Conservation (phyloP, 2,329 filamentous ascomycete species). For the Aspergillus latus region DNA sequence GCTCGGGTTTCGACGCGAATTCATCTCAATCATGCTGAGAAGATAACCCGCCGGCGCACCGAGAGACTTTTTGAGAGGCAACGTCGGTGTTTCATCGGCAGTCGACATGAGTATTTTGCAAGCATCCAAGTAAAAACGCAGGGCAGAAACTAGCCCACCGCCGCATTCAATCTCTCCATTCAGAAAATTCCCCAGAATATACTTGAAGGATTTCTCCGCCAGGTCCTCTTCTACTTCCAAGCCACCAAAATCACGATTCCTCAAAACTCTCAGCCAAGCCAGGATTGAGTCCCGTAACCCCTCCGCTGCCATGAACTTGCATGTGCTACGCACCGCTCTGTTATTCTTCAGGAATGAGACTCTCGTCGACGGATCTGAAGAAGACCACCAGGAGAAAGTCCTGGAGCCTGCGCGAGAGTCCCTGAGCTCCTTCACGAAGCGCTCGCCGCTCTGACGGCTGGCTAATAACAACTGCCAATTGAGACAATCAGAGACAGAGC, state of each 20-base stretch:
- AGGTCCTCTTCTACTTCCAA: constrained; percentile 25
- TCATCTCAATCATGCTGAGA: constrained; percentile 26
- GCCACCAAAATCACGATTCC: constrained; percentile 29
- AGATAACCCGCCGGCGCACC: constrained; percentile 28
- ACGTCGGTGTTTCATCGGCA: constrained; percentile 7
- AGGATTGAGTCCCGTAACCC: constrained; percentile 34
- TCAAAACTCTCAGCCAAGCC: constrained; percentile 37
- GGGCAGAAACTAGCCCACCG: constrained; percentile 31
- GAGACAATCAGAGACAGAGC: constrained; percentile 31
- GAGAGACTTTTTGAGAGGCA: constrained; percentile 22
- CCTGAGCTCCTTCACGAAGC: constrained; percentile 32
- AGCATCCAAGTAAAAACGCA: constrained; percentile 32
- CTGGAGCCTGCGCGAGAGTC: constrained; percentile 35
- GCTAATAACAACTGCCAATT: constrained; percentile 35
- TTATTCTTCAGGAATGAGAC: constrained; percentile 32
- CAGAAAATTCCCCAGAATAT: constrained; percentile 34
- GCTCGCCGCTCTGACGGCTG: constrained; percentile 22
- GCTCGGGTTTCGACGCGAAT: constrained; percentile 23
- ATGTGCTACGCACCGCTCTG: constrained; percentile 25
- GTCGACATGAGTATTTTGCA: constrained; percentile 24
- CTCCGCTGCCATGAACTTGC: constrained; percentile 44
- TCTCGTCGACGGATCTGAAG: constrained; percentile 35
- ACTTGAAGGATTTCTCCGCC: constrained; percentile 24
- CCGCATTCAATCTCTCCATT: constrained; percentile 37
- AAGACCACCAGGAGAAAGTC: constrained; percentile 42